Evolutionary conservation across 495 filamentous ascomycete genomes (phyloP), one percentile per base, ranked within the genome.

Genomic region (Hamigera avellanea): DNA sequence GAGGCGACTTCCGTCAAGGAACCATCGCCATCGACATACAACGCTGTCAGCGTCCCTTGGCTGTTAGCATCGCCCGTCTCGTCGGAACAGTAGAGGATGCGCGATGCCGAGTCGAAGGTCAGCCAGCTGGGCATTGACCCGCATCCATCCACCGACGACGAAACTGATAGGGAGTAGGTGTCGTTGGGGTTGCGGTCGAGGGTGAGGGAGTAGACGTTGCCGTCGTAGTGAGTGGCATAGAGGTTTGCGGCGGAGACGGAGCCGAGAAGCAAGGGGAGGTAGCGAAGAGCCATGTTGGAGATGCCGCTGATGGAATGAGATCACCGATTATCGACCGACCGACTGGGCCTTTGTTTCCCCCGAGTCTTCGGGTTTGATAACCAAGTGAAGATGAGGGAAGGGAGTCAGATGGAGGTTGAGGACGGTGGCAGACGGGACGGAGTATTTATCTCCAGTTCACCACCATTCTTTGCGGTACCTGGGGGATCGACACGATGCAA

Each of bases 151-250:
- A 55, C 41, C 12, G 50, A 42, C 18, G 54, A 61, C 27, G 64
- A 53, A 19, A 64, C 57, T 14, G 57, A 52, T 25, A 67, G 56
- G 28, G 66, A 37, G 25, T 48, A 35, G 32, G 39, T 32, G 19
- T 42, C 44, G 23, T 50, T 40, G 33, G 46, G 33, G 19, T 50
- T 35, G 27, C 40, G 36, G 30, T 47, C 53, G 29, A 78, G 63
- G 31, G 61, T 50, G 14, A 80, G 61, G 10, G 69, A 66, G 40
- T 73, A 73, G 44, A 80, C 53, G 21, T 57, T 64, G 31, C 76
- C 75, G 36, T 59, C 59, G 63, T 81, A 81, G 16, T 76, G 76
- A 9, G 73, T 66, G 40, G 69, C 72, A 56, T 71, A 79, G 50
- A 82, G 61, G 32, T 58, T 62, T 29, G 46, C 56, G 28, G 61